A percentile compares a stretch with the other conserved stretches of the same genome.
These are phyloP conservation scores for Micractinium sp. DNA, from an alignment of 139 green algal species.

Conservation along the genomic window DNA sequence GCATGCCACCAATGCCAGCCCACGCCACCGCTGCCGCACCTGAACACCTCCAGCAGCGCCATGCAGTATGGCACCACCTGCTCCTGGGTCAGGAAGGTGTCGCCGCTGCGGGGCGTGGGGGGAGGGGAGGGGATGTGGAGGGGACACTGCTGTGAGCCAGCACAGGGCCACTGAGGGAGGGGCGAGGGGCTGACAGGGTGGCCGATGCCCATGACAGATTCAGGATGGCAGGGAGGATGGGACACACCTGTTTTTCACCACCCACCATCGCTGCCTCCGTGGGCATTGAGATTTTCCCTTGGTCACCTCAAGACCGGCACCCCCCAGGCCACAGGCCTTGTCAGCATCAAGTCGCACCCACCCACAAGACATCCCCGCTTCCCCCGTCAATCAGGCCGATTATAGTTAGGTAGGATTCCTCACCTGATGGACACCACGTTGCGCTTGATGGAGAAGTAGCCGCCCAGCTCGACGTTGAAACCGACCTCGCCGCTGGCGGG, in stretches of 20 bases:
- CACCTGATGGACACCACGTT: conserved; percentile 86
- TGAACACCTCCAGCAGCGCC: conserved; percentile 82
- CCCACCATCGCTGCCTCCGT: no score
- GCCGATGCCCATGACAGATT: no score
- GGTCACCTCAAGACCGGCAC: no score
- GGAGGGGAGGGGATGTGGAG: background rate
- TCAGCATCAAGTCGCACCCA: no score
- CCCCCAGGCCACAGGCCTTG: no score
- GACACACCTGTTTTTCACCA: no score
- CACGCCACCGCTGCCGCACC: conserved; percentile 37
- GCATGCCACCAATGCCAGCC: no score
- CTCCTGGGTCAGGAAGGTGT: conserved; percentile 81
- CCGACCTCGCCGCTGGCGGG: conserved; percentile 74
- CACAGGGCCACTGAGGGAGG: background rate
- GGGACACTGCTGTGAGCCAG: background rate
- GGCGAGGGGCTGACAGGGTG: no score
- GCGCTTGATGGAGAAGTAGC: conserved; percentile 94
- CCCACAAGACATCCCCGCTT: no score
- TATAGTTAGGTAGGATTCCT: background rate
- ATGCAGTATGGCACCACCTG: conserved; percentile 81
- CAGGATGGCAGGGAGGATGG: no score
- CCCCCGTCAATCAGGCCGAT: no score
- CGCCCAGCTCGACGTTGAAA: conserved; percentile 92
- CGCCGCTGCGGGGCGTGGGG: conserved; percentile 48
- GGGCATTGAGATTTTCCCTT: no score